Evolutionary conservation across 169 alveolate species (phyloP).

Genomic region (Theileria equi): DNA sequence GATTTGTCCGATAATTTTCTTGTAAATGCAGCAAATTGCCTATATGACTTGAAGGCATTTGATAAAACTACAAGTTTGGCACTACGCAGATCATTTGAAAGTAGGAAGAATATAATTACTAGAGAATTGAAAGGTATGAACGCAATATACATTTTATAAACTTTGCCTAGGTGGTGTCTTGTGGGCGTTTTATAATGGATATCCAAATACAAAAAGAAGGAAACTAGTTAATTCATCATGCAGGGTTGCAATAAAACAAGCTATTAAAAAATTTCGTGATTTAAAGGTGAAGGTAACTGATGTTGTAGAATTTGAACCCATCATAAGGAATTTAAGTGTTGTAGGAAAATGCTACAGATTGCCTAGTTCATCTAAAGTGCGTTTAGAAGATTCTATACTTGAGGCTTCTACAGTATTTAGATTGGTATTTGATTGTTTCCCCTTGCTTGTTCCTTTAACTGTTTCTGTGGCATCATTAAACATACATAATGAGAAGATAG

Average conservation of each 20-base stretch:
- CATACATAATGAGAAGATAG: conserved; percentile 21
- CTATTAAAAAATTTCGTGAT: conserved; percentile 13
- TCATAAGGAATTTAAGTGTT: conserved; percentile 13
- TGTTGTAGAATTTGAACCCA: not conserved
- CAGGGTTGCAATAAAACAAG: conserved; percentile 14
- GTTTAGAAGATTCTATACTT: conserved; percentile 34
- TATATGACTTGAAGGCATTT: conserved; percentile 51
- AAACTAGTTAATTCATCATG: conserved; percentile 47
- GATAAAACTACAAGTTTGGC: conserved; percentile 6
- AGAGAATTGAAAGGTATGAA: not conserved
- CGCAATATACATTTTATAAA: not conserved
- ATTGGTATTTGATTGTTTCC: not conserved
- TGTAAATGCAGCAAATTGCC: conserved; percentile 40
- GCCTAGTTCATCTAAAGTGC: conserved; percentile 24
- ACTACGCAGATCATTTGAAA: conserved; percentile 34
- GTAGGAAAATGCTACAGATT: conserved; percentile 49
- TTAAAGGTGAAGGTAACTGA: conserved; percentile 9
- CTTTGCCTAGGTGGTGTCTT: conserved; percentile 31
- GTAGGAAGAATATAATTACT: not conserved
- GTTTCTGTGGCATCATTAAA: conserved; percentile 8
- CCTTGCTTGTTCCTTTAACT: not conserved
- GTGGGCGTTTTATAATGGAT: conserved; percentile 33
- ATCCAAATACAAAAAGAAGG: conserved; percentile 13
- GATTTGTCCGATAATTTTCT: conserved; percentile 33
- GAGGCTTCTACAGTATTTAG: conserved; percentile 23